A percentile compares a stretch with the other conserved stretches of the same genome.
Conservation (phyloP, 352 stramenopile genomes). For the Phytopythium ostracodes region DNA sequence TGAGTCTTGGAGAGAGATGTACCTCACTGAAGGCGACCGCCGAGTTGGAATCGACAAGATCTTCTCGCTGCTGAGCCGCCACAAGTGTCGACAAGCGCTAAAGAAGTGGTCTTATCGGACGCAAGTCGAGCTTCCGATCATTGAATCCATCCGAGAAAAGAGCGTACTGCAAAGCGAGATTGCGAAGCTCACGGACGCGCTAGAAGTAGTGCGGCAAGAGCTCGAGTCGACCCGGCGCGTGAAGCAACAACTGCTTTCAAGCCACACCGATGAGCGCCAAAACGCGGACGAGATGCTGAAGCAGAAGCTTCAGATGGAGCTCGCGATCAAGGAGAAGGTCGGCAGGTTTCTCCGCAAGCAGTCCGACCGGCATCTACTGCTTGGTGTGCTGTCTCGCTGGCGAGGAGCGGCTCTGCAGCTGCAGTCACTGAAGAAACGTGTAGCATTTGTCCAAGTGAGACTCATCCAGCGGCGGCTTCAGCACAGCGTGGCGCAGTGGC, state of each 20-base stretch:
- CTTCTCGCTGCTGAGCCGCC: slow-evolving; percentile 4
- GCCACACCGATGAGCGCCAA: background rate
- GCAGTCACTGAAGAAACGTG: slow-evolving; percentile 10
- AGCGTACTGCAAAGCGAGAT: background rate
- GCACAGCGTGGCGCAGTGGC: background rate
- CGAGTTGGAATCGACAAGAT: slow-evolving; percentile 7
- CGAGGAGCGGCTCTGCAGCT: slow-evolving; percentile 2
- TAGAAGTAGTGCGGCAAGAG: background rate
- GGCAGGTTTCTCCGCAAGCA: slow-evolving; percentile 30
- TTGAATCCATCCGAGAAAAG: background rate
- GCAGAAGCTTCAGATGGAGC: slow-evolving; percentile 3
- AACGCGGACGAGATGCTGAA: background rate
- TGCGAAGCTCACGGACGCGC: background rate
- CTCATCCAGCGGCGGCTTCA: slow-evolving; percentile 12
- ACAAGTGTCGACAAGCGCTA: slow-evolving; percentile 11
- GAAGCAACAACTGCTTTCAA: background rate
- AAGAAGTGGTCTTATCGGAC: slow-evolving; percentile 9
- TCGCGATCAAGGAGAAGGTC: slow-evolving; percentile 25
- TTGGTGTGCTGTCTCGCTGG: slow-evolving; percentile 13
- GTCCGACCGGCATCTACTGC: slow-evolving; percentile 25
- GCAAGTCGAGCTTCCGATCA: background rate
- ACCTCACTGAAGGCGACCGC: slow-evolving; percentile 2
- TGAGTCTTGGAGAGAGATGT: slow-evolving; percentile 9
- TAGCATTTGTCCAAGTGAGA: slow-evolving; percentile 2
- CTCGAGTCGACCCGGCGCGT: background rate